Evolutionary conservation across 1,284 basidiomycete species (phyloP), one percentile per base, ranked within the genome.

Genomic region (Austroboletus novae-zelandiae): DNA sequence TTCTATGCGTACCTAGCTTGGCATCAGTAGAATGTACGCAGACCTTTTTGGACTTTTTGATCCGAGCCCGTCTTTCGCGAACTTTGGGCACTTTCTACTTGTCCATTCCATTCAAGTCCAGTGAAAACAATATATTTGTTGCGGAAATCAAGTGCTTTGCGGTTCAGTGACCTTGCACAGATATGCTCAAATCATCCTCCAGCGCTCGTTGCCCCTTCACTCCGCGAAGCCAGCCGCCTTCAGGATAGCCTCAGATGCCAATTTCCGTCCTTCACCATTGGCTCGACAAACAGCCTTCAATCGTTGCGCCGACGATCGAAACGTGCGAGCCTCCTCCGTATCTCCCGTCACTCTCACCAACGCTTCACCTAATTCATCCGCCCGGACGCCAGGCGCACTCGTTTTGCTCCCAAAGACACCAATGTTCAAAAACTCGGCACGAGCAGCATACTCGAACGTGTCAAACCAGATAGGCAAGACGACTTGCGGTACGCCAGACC

Each of bases 381-480:
- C 59, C 4, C 23, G 17, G 18, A 48, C 52, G 5, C 44, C 43
- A 3, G 56, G 58, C 43, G n/a, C n/a, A n/a, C n/a, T n/a, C n/a
- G n/a, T n/a, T n/a, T n/a, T n/a, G n/a, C n/a, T n/a, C n/a, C n/a
- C 57, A 8, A 42, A 57, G 18, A 59, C 15, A 20, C 56, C 56
- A 4, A 53, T 35, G 17, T 56, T 50, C 32, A 61, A 17, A 30
- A 32, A 54, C 36, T 59, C 57, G 1, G 15, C 48, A 15, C 47
- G 52, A 2, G 13, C 13, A 0, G 46, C 57, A 30, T 47, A 57
- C 13, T 59, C 56, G 17, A 43, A 59, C 6, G 57, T 61, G 34
- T 61, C 59, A 23, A 5, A 30, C 57, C 54, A 59, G 6, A 47
- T 47, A 1, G 57, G 47, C n/a, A 59, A 49, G 9, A 56, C 40